A percentile compares a stretch with the other conserved stretches of the same genome.
phyloP scores from a whole-genome alignment of 1,284 basidiomycete genomes.

The Leccinum pachyderme region DNA sequence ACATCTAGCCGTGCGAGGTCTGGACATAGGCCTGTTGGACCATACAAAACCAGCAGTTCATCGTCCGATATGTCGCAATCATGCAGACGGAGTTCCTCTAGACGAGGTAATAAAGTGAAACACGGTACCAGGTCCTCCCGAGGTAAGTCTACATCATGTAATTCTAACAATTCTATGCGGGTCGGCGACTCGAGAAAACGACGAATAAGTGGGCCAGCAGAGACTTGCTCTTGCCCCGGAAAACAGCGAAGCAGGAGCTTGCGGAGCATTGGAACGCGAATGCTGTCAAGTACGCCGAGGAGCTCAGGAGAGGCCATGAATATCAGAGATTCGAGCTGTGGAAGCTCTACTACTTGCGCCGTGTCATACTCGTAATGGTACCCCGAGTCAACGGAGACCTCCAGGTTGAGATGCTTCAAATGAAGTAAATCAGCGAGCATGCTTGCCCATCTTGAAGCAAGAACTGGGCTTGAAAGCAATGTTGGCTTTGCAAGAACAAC shows the following conservation, averaged over 20 bases:
- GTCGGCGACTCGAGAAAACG: slow-evolving; percentile 44
- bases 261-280: slow-evolving; percentile 44
- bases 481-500: slow-evolving; percentile 17
- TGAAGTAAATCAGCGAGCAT: slow-evolving; percentile 35
- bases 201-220: slow-evolving; percentile 38
- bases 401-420: slow-evolving; percentile 42
- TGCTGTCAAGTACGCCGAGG: slow-evolving; percentile 42
- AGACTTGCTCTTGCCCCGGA: slow-evolving; percentile 25
- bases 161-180: slow-evolving; percentile 48
- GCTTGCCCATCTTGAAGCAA: slow-evolving; percentile 27
- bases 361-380: slow-evolving; percentile 36
- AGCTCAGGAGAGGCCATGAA: slow-evolving; percentile 44
- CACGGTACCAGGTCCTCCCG: slow-evolving; percentile 41
- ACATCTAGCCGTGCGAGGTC: slow-evolving; percentile 50
- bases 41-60: slow-evolving; percentile 42
- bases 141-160: slow-evolving; percentile 55
- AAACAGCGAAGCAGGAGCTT: slow-evolving; percentile 44
- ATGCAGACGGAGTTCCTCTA: slow-evolving; percentile 55
- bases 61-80: slow-evolving; percentile 57
- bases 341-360: slow-evolving; percentile 36
- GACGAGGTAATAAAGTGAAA: slow-evolving; percentile 38
- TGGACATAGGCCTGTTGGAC: slow-evolving; percentile 47
- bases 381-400: slow-evolving; percentile 37
- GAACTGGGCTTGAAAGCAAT: slow-evolving; percentile 10
- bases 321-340: slow-evolving; percentile 40